phyloP scores from a whole-genome alignment of 129 eudicot species.

The Scalesia atractyloides region DNA sequence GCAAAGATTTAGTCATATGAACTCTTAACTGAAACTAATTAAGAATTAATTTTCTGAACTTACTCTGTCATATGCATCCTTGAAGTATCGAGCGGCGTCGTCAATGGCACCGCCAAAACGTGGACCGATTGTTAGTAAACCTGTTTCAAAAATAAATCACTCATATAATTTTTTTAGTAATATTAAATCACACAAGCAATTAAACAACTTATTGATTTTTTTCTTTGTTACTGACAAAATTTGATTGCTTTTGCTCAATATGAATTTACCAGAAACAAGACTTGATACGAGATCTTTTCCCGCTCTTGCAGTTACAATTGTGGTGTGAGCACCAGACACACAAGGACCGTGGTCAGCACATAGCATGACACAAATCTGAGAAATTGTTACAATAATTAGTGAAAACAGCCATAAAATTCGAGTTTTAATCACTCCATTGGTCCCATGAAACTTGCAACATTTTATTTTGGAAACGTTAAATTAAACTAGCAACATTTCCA shows the following conservation, averaged over 20 bases:
- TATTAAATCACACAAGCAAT: not conserved
- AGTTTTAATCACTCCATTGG: not conserved
- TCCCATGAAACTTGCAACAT: slow-evolving; percentile 18
- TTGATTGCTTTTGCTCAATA: slow-evolving; percentile 7
- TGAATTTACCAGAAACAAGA: slow-evolving; percentile 78
- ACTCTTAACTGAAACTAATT: not conserved
- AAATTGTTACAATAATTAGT: slow-evolving; percentile 14
- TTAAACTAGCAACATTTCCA: not conserved
- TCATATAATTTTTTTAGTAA: not conserved
- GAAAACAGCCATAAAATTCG: not conserved
- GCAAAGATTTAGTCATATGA: slow-evolving; percentile 19
- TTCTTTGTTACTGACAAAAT: not conserved
- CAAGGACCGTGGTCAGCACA: slow-evolving; percentile 99
- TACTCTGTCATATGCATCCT: slow-evolving; percentile 97
- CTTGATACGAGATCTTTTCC: slow-evolving; percentile 98
- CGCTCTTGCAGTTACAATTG: slow-evolving; percentile 97
- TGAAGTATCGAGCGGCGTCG: slow-evolving; percentile 98
- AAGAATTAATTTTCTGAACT: slow-evolving; percentile 19
- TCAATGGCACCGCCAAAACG: slow-evolving; percentile 99
- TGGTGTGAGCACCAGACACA: slow-evolving; percentile 99
- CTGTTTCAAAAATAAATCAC: slow-evolving; percentile 44
- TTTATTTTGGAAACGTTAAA: not conserved
- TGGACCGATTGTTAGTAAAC: slow-evolving; percentile 97
- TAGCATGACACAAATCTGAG: slow-evolving; percentile 93
- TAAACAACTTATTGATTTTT: not conserved